Evolutionary conservation across 1,284 basidiomycete species (phyloP).

Genomic region (Leccinum subspadiceum): DNA sequence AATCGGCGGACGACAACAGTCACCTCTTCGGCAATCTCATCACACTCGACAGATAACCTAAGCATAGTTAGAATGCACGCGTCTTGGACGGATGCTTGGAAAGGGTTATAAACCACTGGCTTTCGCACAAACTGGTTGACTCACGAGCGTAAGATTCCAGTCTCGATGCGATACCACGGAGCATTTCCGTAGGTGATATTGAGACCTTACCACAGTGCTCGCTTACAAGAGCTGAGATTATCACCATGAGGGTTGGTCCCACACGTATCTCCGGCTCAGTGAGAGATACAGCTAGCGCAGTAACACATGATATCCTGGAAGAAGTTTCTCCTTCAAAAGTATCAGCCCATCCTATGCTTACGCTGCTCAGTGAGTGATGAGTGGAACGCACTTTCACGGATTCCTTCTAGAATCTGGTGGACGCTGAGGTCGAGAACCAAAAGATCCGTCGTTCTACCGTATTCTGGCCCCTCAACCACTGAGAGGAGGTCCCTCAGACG

Average conservation of each 20-base stretch:
- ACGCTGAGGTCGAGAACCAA: conserved; percentile 54
- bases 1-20: conserved; percentile 42
- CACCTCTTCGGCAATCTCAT: conserved; percentile 48
- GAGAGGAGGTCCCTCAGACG: conserved; percentile 48
- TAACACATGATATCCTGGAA: conserved; percentile 50
- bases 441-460: conserved; percentile 30
- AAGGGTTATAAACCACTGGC: conserved; percentile 1
- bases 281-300: conserved; percentile 50
- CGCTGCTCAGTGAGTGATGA: not conserved
- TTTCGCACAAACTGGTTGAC: conserved; percentile 24
- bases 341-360: conserved; percentile 14
- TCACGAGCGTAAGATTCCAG: conserved; percentile 48
- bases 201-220: conserved; percentile 57
- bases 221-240: conserved; percentile 58
- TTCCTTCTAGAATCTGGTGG: conserved; percentile 48
- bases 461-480: conserved; percentile 38
- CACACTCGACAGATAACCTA: conserved; percentile 57
- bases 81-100: conserved; percentile 65
- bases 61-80: conserved; percentile 67
- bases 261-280: conserved; percentile 40
- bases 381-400: conserved; percentile 46
- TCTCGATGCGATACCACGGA: conserved; percentile 49
- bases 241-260: conserved; percentile 64
- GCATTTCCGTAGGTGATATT: conserved; percentile 47
- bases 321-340: conserved; percentile 36